These are phyloP conservation scores for Trichoderma hamatum DNA, from an alignment of 2,329 filamentous ascomycete species.

Conservation along the genomic window DNA sequence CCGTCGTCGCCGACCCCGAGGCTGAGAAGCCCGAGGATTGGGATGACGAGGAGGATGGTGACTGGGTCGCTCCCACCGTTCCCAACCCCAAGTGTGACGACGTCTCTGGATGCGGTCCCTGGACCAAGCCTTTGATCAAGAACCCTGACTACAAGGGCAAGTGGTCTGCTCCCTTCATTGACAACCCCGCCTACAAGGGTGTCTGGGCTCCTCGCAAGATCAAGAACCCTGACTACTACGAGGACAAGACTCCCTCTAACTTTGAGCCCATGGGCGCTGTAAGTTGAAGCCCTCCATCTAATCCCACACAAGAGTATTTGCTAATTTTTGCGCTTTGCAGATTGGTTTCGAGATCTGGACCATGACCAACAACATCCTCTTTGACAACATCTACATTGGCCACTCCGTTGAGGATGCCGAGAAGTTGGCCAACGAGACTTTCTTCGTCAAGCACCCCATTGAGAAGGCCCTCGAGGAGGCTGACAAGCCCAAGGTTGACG, in stretches of 20 bases:
- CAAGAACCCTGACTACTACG: slow-evolving; percentile 91
- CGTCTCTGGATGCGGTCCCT: slow-evolving; percentile 89
- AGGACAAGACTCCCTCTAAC: slow-evolving; percentile 96
- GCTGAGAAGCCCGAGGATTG: slow-evolving; percentile 98
- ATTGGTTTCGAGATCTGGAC: slow-evolving; percentile 99
- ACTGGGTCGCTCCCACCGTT: slow-evolving; percentile 89
- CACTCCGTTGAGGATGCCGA: slow-evolving; percentile 93
- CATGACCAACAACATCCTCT: slow-evolving; percentile 98
- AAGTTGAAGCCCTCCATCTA: slow-evolving; percentile 49
- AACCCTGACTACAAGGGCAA: slow-evolving; percentile 99
- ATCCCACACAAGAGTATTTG: neutral
- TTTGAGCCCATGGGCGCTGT: slow-evolving; percentile 97
- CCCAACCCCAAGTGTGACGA: slow-evolving; percentile 96
- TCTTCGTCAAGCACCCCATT: slow-evolving; percentile 80
- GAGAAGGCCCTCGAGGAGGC: slow-evolving; percentile 82
- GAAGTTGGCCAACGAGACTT: slow-evolving; percentile 86
- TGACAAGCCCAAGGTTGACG: slow-evolving; percentile 72
- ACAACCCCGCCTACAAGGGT: slow-evolving; percentile 99
- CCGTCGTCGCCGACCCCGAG: slow-evolving; percentile 85
- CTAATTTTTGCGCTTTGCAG: slow-evolving; percentile 45
- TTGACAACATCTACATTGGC: slow-evolving; percentile 99
- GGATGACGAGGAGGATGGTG: slow-evolving; percentile 99
- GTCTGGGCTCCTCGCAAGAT: slow-evolving; percentile 95
- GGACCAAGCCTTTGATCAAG: slow-evolving; percentile 88
- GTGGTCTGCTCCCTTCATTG: slow-evolving; percentile 89